Conservation (phyloP, 164 flowering plant genomes). For the Paratinospora sagittata region DNA sequence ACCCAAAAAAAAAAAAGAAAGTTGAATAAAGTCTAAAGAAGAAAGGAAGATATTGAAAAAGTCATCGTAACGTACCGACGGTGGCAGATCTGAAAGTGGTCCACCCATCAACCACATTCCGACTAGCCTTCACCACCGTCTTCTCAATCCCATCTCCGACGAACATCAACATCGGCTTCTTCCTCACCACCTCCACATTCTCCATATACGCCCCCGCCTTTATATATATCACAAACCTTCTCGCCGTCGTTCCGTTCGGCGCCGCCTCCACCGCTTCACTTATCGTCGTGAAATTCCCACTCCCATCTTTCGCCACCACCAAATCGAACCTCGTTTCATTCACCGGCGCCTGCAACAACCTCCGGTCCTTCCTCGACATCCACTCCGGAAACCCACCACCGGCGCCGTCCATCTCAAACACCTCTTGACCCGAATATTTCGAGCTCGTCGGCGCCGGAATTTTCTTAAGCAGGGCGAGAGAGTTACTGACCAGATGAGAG, state of each 20-base stretch:
- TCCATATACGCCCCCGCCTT: constrained; percentile 78
- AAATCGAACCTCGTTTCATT: constrained; percentile 30
- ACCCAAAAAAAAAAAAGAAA: neutral
- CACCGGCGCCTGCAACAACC: constrained; percentile 38
- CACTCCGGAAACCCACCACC: constrained; percentile 67
- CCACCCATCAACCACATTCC: constrained; percentile 74
- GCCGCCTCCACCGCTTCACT: constrained; percentile 68
- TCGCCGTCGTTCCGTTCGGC: constrained; percentile 47
- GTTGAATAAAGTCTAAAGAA: too few relatives aligned
- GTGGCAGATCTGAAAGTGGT: constrained; percentile 93
- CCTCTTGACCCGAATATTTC: constrained; percentile 43
- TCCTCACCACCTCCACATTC: constrained; percentile 61
- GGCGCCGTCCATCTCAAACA: constrained; percentile 11
- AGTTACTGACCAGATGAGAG: constrained; percentile 56
- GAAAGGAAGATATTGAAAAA: too few relatives aligned
- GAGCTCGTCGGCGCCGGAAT: constrained; percentile 4
- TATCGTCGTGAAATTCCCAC: constrained; percentile 73
- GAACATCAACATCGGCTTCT: constrained; percentile 64
- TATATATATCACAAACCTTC: constrained; percentile 74
- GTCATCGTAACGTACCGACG: constrained; percentile 77
- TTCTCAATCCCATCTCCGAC: constrained; percentile 87
- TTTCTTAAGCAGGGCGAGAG: constrained; percentile 63
- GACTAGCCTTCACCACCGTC: constrained; percentile 68
- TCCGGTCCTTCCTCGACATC: constrained; percentile 47
- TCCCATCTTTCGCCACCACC: constrained; percentile 84